Base-by-base conservation (phyloP, 768 basidiomycete species). In the Lentinula sp. region DNA sequence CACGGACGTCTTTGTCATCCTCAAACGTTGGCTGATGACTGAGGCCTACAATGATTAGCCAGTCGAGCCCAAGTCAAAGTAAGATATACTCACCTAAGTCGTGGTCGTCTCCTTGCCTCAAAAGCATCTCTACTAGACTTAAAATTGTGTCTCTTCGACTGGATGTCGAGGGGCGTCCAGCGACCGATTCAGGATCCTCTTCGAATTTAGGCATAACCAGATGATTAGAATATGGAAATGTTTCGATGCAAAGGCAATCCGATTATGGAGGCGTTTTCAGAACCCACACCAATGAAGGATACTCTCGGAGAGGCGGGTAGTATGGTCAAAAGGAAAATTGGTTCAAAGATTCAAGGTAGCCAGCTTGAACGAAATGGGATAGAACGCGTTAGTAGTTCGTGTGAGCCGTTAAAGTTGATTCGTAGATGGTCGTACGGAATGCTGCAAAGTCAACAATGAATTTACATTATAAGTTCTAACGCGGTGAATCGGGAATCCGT, bases 1-100 rank as follows among this genome's bases (percentile, higher is more conserved):
- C 69, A 88, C 87, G 84, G 63, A 83, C 81, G 64, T 86, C 86
- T 65, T 74, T 76, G 64, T 86, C 86, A 60, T 87, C 86, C 66
- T 88, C 85, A 52, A 84, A 81, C 61, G 72, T 81, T 0, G 82
- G 79, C 50, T 73, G 68, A 57, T 78, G 75, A 51, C 67, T 72
- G 42, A 71, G 69, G 35, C 49, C 58, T 59, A 21, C 1, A 46
- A 18, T 28, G 34, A 40, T 59, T 8, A 49, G 32, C 51, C 40
- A 48, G 45, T 21, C 32, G 9, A n/a, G 58, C 39, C 9, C 13
- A 61, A 43, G 21, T 32, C 42, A 40, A 5, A 16, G 11, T 16
- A 39, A 45, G n/a, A 35, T 13, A 40, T 37, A 69, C 73, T 55
- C 63, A 78, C 77, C 68, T 62, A 66, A 66, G 37, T 69, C 69